These are phyloP conservation scores for Plasmodium yoelii DNA, from an alignment of 169 alveolate genomes.

Conservation along the genomic window DNA sequence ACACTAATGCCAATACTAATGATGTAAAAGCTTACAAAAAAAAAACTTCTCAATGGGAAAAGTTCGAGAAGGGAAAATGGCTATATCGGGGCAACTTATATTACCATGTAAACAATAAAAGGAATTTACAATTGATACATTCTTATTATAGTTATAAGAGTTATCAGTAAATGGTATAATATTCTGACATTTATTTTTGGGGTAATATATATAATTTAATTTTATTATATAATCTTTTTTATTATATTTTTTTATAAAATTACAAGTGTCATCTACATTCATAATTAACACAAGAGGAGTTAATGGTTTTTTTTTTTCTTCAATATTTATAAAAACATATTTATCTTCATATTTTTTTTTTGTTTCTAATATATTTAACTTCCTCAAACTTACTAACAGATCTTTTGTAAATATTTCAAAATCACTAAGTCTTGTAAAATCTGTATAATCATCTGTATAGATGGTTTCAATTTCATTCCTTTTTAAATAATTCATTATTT, in stretches of 20 bases:
- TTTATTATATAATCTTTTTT: slow-evolving; percentile 54
- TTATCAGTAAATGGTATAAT: slow-evolving; percentile 42
- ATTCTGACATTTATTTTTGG: slow-evolving; percentile 67
- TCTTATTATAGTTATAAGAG: slow-evolving; percentile 25
- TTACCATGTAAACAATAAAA: slow-evolving; percentile 74
- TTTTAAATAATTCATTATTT: slow-evolving; percentile 52
- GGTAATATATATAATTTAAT: slow-evolving; percentile 58
- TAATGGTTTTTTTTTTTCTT: slow-evolving; percentile 29
- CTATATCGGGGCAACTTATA: slow-evolving; percentile 36
- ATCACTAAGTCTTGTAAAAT: slow-evolving; percentile 68
- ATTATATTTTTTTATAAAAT: slow-evolving; percentile 40
- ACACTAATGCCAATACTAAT: too few relatives aligned
- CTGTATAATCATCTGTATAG: slow-evolving; percentile 69
- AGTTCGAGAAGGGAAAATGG: slow-evolving; percentile 54
- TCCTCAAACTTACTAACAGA: slow-evolving; percentile 60
- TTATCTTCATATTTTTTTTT: slow-evolving; percentile 65
- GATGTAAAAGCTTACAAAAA: slow-evolving; percentile 35
- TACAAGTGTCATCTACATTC: slow-evolving; percentile 60
- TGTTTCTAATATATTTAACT: slow-evolving; percentile 50
- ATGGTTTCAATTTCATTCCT: slow-evolving; percentile 51
- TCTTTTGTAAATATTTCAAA: slow-evolving; percentile 72
- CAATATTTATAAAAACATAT: slow-evolving; percentile 53
- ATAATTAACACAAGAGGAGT: slow-evolving; percentile 54
- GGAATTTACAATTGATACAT: slow-evolving; percentile 42
- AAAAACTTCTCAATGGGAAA: slow-evolving; percentile 67